These are phyloP conservation scores for Ramaria sp. DNA, from an alignment of 768 basidiomycete species.

Conservation along the genomic window DNA sequence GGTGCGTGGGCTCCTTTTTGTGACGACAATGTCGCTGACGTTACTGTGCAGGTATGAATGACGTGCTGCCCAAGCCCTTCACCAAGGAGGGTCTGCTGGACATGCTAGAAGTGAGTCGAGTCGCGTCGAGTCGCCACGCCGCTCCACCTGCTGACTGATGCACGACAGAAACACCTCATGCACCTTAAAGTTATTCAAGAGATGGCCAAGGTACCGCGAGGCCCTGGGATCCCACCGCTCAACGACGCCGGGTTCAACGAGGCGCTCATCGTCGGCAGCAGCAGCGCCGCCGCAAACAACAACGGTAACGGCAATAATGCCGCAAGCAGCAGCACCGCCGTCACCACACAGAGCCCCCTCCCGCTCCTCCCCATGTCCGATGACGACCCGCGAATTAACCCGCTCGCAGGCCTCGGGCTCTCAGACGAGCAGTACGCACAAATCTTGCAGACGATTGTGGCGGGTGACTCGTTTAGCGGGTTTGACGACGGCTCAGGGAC, in stretches of 20 bases:
- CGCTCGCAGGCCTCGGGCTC: slow-evolving; percentile 79
- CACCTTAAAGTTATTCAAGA: slow-evolving; percentile 82
- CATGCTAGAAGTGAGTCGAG: slow-evolving; percentile 69
- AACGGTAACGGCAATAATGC: slow-evolving; percentile 22
- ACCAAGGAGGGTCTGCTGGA: slow-evolving; percentile 85
- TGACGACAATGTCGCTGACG: not conserved
- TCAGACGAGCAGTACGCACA: slow-evolving; percentile 80
- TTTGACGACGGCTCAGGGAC: slow-evolving; percentile 17
- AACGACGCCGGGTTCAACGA: slow-evolving; percentile 45
- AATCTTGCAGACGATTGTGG: slow-evolving; percentile 66
- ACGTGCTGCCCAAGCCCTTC: slow-evolving; percentile 93
- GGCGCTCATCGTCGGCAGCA: slow-evolving; percentile 28
- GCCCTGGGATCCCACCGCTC: slow-evolving; percentile 55
- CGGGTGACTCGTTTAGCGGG: slow-evolving; percentile 47
- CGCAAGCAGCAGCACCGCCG: not conserved
- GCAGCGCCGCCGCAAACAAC: not conserved
- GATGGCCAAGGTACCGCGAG: slow-evolving; percentile 53
- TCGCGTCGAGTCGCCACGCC: not conserved
- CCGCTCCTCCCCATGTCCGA: slow-evolving; percentile 24
- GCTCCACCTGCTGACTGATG: not conserved
- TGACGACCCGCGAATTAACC: slow-evolving; percentile 56
- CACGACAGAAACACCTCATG: slow-evolving; percentile 65
- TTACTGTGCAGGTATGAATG: slow-evolving; percentile 72
- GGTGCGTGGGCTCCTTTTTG: slow-evolving; percentile 25
- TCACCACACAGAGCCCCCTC: slow-evolving; percentile 1